Evolutionary conservation across 2,329 filamentous ascomycete species (phyloP), one percentile per base, ranked within the genome.

Genomic region (Penicillium brasilianum): DNA sequence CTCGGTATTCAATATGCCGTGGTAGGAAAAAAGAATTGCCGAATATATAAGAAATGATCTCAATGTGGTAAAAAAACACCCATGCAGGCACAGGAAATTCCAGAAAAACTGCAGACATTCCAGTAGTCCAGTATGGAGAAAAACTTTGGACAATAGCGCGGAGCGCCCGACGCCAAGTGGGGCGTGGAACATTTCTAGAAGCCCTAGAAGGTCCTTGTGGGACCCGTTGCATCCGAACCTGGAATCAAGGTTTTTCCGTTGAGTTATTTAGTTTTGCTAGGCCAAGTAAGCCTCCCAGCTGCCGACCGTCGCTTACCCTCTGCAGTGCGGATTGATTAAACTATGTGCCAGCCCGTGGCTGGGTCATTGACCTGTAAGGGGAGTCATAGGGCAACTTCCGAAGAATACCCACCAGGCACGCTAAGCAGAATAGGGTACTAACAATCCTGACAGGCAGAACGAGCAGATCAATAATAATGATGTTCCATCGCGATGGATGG

Each of bases 141-240:
- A 25, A 14, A 46, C 22, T 14, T 18, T 20, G 13, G 28, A 39
- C n/a, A 39, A 28, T 53, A 39, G 51, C 25, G 25, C 37, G 37
- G 52, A 32, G 25, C 37, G 52, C 37, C 52, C 37, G 52, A 44
- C 16, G 22, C 37, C 4, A 54, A 54, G 52, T 54, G 52, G 52
- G n/a, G 7, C 52, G 6, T 41, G 37, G 52, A 43, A 43, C 11
- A 18, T 44, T 54, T 54, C 52, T 54, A 54, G 52, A 54, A 54
- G 52, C 25, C 25, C 6, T 28, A 3, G 25, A 28, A 28, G 22
- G 11, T 34, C 8, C 30, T 8, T 4, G 18, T 4, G 10, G 39
- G 51, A 30, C 51, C 51, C 51, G 36, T 36, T 32, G 20, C 36
- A 37, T 53, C 37, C 36, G 34, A 16, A 53, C 13, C 25, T 53